Conservation (phyloP, 306 rosid species). For the Vigna unguiculata region DNA sequence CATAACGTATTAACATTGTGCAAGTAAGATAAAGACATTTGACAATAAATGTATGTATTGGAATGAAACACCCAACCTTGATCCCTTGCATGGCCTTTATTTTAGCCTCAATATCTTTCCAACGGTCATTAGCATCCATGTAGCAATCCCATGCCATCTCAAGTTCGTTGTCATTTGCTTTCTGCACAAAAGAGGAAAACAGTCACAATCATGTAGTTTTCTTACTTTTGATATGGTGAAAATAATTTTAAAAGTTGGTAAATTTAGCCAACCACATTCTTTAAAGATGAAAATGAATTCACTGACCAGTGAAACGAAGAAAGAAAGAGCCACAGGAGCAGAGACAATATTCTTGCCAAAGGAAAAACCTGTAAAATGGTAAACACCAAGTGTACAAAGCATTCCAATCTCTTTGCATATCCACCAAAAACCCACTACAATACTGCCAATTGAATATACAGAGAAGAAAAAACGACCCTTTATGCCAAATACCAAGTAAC, state of each 20-base stretch:
- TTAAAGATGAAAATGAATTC: slow-evolving; percentile 31
- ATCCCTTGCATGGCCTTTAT: slow-evolving; percentile 61
- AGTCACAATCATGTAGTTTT: slow-evolving; percentile 32
- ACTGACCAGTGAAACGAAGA: background rate
- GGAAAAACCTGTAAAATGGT: slow-evolving; percentile 8
- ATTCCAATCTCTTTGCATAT: slow-evolving; percentile 22
- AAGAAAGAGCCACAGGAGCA: slow-evolving; percentile 13
- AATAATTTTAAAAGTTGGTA: background rate
- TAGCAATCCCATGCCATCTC: slow-evolving; percentile 73
- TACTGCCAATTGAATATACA: slow-evolving; percentile 22
- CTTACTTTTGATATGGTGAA: slow-evolving; percentile 29
- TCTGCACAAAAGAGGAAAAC: slow-evolving; percentile 53
- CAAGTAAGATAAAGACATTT: slow-evolving; percentile 26
- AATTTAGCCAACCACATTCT: slow-evolving; percentile 23
- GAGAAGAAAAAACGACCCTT: slow-evolving; percentile 30
- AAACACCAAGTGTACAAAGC: slow-evolving; percentile 26
- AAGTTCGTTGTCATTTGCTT: slow-evolving; percentile 64
- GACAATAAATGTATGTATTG: slow-evolving; percentile 33
- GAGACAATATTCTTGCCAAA: slow-evolving; percentile 33
- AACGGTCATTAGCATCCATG: slow-evolving; percentile 69
- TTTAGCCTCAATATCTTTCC: slow-evolving; percentile 72
- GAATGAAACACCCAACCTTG: slow-evolving; percentile 66
- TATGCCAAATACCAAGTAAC: background rate
- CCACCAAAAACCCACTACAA: slow-evolving; percentile 28
- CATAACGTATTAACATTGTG: slow-evolving; percentile 36